These are phyloP conservation scores for Yamadazyma sp. DNA, from an alignment of 805 yeast species.

Conservation along the genomic window DNA sequence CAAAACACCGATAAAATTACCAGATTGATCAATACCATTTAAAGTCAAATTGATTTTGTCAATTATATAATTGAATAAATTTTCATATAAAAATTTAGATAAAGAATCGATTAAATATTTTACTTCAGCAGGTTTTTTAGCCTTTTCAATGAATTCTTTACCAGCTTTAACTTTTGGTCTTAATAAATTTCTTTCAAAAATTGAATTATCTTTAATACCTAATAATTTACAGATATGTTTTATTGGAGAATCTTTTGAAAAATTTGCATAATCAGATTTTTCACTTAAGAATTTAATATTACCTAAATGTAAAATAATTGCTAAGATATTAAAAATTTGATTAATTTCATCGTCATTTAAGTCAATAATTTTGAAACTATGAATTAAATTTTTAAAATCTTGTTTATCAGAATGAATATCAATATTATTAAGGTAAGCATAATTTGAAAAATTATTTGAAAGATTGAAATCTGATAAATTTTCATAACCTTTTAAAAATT, in stretches of 20 bases:
- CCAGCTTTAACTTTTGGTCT: slow-evolving; percentile 91
- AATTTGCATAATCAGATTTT: slow-evolving; percentile 72
- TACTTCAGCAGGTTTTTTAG: slow-evolving; percentile 77
- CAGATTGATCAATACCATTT: slow-evolving; percentile 17
- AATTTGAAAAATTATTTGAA: slow-evolving; percentile 33
- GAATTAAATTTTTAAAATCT: slow-evolving; percentile 60
- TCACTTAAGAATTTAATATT: slow-evolving; percentile 70
- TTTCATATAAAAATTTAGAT: slow-evolving; percentile 83
- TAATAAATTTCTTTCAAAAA: slow-evolving; percentile 55
- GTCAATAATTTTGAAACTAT: slow-evolving; percentile 74
- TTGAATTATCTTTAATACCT: slow-evolving; percentile 52
- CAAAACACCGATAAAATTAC: slow-evolving; percentile 51
- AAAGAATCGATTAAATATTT: slow-evolving; percentile 80
- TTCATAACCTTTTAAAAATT: slow-evolving; percentile 67
- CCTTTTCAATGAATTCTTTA: slow-evolving; percentile 75
- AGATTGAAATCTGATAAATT: slow-evolving; percentile 47
- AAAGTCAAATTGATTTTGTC: slow-evolving; percentile 70
- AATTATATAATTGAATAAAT: slow-evolving; percentile 75
- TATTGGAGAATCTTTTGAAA: slow-evolving; percentile 50
- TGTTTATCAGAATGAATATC: slow-evolving; percentile 57
- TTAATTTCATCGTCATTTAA: slow-evolving; percentile 53
- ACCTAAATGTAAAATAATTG: slow-evolving; percentile 81
- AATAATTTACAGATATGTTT: slow-evolving; percentile 56
- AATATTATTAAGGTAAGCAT: slow-evolving; percentile 57
- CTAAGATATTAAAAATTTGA: slow-evolving; percentile 62